Evolutionary conservation across 2,329 filamentous ascomycete genomes (phyloP), one percentile per base, ranked within the genome.

Genomic region (Coniochaeta ligniaria): DNA sequence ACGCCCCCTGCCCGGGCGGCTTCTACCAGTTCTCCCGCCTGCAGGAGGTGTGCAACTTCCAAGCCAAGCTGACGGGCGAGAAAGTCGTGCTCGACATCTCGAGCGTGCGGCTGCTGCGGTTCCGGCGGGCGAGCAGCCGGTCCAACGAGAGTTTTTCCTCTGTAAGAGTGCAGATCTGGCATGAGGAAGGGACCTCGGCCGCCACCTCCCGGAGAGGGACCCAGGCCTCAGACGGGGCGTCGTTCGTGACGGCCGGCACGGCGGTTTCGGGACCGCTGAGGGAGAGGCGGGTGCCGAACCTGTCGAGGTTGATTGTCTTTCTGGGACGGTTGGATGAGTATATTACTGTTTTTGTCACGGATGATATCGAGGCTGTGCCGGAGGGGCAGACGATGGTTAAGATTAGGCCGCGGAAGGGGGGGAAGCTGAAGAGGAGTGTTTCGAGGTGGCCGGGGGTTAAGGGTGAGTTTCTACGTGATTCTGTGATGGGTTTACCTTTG

Each of bases 91-190:
- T 71, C 1, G 69, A 71, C 60, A 70, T 71, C 20, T 63, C 64
- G 28, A 66, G 62, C 57, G 68, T 69, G 33, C 67, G 67, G 59
- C 64, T 67, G 26, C 63, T 71, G 24, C 64, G 59, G 31, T 59
- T 70, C 11, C 58, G 58, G 58, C 62, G 60, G 43, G 22, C 54
- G 1, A 63, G 64, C 2, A 65, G 58, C 41, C 62, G 66, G 12
- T 62, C 64, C 12, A 66, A 59, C 58, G 65, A 66, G 14, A 66
- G 64, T 33, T 68, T 65, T 52, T 68, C 66, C 45, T 66, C 64
- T 36, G 67, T 68, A 6, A 61, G 69, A 4, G 60, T 70, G 38
- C 69, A 71, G 59, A 68, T 71, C 9, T 71, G 69, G 69, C 68
- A 71, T 55, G 69, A 71, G 45, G 62, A 61, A 3, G 63, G 47